phyloP scores from a whole-genome alignment of 768 basidiomycete genomes.

The Macrolepiota albuminosa region DNA sequence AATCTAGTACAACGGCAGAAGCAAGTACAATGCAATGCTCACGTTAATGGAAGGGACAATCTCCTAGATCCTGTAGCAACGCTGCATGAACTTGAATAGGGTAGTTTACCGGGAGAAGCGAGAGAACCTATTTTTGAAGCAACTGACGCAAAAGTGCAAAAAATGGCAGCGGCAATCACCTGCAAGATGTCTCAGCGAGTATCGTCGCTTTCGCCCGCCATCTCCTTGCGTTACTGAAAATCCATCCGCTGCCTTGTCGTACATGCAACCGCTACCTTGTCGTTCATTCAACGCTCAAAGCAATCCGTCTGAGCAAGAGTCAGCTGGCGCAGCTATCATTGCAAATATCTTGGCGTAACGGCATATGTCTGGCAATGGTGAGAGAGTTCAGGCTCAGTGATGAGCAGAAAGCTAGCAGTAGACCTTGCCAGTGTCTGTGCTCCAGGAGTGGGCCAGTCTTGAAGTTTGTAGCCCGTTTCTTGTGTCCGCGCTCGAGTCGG shows the following conservation, averaged over 20 bases:
- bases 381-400: not conserved
- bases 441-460: not conserved
- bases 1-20: no score
- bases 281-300: not conserved
- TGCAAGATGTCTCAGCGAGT: not conserved
- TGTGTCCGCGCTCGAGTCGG: not conserved
- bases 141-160: not conserved
- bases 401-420: not conserved
- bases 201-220: not conserved
- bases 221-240: not conserved
- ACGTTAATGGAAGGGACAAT: not conserved
- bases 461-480: not conserved
- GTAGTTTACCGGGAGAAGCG: not conserved
- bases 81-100: not conserved
- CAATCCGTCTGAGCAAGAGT: not conserved
- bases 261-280: not conserved
- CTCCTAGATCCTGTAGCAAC: not conserved
- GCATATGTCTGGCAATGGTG: not conserved
- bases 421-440: not conserved
- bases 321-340: not conserved
- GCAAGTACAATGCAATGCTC: not conserved
- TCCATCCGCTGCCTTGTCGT: not conserved
- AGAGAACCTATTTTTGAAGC: not conserved
- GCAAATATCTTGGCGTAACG: not conserved
- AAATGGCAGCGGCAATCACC: not conserved